These are phyloP conservation scores for Pseudogymnoascus sp. DNA, from an alignment of 2,329 filamentous ascomycete genomes.

Conservation along the genomic window DNA sequence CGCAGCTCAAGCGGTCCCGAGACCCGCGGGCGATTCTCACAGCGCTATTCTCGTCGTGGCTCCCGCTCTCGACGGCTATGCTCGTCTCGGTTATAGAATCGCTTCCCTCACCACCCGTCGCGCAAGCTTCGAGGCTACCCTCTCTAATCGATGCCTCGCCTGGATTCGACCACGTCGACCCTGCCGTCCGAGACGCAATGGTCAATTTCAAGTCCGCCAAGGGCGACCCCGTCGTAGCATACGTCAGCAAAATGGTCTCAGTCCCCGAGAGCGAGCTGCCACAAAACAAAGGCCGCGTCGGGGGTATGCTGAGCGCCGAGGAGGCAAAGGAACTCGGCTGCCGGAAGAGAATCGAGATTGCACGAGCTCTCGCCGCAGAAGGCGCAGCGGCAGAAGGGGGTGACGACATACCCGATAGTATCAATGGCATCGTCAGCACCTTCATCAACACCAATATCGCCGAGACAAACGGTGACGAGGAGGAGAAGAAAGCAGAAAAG, in stretches of 20 bases:
- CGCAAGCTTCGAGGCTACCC: conserved; percentile 74
- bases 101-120: conserved; percentile 72
- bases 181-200: conserved; percentile 71
- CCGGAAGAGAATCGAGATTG: conserved; percentile 83
- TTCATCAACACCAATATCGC: conserved; percentile 52
- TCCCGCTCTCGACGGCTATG: conserved; percentile 85
- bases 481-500: conserved; percentile 58
- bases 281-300: conserved; percentile 67
- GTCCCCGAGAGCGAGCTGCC: conserved; percentile 87
- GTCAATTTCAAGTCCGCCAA: conserved; percentile 64
- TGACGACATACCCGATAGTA: conserved; percentile 23
- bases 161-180: conserved; percentile 63
- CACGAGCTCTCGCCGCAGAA: conserved; percentile 58
- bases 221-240: conserved; percentile 77
- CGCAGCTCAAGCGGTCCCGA: conserved; percentile 75
- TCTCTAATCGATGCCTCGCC: conserved; percentile 74
- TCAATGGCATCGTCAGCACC: conserved; percentile 42
- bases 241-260: conserved; percentile 97
- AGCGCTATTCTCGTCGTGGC: conserved; percentile 80
- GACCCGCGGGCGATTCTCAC: conserved; percentile 80
- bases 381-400: conserved; percentile 15
- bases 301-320: conserved; percentile 72
- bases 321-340: conserved; percentile 84
- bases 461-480: conserved; percentile 42
- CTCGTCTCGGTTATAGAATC: conserved; percentile 92